Percentiles rank a stretch among this genome's conserved stretches.
Evolutionary conservation across 2,329 filamentous ascomycete genomes (phyloP).

Genomic region (Davidsoniella neocaledoniae): DNA sequence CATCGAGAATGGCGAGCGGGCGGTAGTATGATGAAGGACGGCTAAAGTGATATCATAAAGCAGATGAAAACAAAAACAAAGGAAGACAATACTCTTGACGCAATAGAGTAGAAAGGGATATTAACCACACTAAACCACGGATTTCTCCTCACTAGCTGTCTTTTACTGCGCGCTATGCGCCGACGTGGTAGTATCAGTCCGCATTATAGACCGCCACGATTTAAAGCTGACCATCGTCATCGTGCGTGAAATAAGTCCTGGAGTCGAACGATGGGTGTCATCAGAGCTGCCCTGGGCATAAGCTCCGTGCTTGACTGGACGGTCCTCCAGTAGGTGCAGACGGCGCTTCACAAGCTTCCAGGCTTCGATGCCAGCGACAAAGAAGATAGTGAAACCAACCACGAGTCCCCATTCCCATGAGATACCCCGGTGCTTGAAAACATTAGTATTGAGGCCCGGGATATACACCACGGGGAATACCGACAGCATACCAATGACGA

Average conservation of each 20-base stretch:
- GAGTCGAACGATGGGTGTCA: slow-evolving; percentile 25
- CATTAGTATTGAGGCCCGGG: slow-evolving; percentile 48
- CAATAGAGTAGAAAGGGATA: background rate
- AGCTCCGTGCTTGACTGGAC: slow-evolving; percentile 29
- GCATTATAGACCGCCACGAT: slow-evolving; percentile 27
- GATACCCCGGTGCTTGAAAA: slow-evolving; percentile 58
- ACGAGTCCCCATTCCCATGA: slow-evolving; percentile 62
- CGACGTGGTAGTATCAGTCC: slow-evolving; percentile 26
- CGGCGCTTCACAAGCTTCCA: slow-evolving; percentile 56
- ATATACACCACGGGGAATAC: slow-evolving; percentile 58
- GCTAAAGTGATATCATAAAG: background rate
- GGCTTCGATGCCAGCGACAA: slow-evolving; percentile 48
- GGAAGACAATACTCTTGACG: background rate
- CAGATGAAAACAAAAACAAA: background rate
- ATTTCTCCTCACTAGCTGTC: background rate
- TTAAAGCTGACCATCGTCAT: slow-evolving; percentile 36
- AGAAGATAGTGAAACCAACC: slow-evolving; percentile 44
- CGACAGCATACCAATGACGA: slow-evolving; percentile 40
- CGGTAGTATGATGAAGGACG: no score
- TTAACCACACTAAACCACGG: background rate
- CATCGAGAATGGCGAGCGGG: no score
- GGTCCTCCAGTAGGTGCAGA: slow-evolving; percentile 34
- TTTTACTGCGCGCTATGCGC: background rate
- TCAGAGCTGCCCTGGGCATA: slow-evolving; percentile 38
- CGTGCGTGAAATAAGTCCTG: slow-evolving; percentile 24